Percentiles rank a stretch among this genome's conserved stretches.
These are phyloP conservation scores for Paramyrothecium roridum DNA, from an alignment of 2,329 filamentous ascomycete species.

Conservation along the genomic window DNA sequence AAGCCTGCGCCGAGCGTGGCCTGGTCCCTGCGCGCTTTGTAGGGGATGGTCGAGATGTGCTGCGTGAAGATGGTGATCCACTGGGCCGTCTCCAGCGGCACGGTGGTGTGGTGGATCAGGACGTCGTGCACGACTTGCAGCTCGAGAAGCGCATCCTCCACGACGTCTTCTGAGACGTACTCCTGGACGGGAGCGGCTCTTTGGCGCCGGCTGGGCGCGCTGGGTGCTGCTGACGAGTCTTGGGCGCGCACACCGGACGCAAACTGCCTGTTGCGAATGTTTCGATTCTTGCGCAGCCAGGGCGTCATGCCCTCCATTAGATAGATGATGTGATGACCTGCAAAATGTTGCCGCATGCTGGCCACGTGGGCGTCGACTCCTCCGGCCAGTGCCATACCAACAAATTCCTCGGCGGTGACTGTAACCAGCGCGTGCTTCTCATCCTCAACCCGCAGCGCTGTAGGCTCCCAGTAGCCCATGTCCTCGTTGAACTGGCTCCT, in stretches of 20 bases:
- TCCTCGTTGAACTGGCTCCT: conserved; percentile 60
- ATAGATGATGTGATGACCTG: conserved; percentile 58
- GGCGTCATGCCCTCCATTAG: conserved; percentile 65
- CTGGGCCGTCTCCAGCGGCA: conserved; percentile 61
- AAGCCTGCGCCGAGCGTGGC: conserved; percentile 58
- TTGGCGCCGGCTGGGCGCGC: conserved; percentile 24
- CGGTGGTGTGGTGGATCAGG: conserved; percentile 66
- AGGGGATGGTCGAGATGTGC: conserved; percentile 74
- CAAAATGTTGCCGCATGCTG: conserved; percentile 51
- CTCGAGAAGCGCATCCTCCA: conserved; percentile 69
- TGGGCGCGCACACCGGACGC: conserved; percentile 57
- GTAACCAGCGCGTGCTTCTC: conserved; percentile 64
- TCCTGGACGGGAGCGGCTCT: conserved; percentile 38
- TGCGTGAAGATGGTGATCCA: conserved; percentile 75
- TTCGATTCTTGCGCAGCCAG: conserved; percentile 69
- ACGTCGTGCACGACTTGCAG: conserved; percentile 66
- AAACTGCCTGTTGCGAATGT: conserved; percentile 65
- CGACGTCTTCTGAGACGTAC: conserved; percentile 62
- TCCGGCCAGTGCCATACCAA: conserved; percentile 51
- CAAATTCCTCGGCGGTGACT: conserved; percentile 62
- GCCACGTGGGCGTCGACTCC: conserved; percentile 58
- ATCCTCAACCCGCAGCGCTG: conserved; percentile 43
- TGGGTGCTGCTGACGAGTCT: conserved; percentile 17
- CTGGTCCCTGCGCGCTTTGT: conserved; percentile 53
- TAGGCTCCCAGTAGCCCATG: conserved; percentile 63